A percentile compares a stretch with the other conserved stretches of the same genome.
These are phyloP conservation scores for Calendula officinalis DNA, from an alignment of 129 eudicot genomes.

Conservation along the genomic window DNA sequence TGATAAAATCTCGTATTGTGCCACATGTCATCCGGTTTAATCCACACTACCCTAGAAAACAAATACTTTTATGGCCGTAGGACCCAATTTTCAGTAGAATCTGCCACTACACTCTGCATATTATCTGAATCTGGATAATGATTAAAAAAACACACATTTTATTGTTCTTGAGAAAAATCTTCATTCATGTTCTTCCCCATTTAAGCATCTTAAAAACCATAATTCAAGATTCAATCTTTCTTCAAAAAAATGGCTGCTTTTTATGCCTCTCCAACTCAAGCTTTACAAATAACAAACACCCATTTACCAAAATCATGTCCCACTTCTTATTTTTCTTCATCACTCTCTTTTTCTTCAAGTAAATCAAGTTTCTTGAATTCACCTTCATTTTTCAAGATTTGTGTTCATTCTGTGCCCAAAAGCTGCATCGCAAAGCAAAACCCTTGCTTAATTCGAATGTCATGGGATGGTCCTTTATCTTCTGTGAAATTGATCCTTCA, in stretches of 20 bases:
- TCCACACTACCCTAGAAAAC: conserved; percentile 12
- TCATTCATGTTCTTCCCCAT: conserved; percentile 7
- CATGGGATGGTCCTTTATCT: conserved; percentile 95
- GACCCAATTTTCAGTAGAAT: conserved; percentile 6
- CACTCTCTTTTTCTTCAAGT: conserved; percentile 23
- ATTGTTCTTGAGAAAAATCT: not conserved
- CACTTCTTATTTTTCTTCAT: conserved; percentile 22
- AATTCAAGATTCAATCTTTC: not conserved
- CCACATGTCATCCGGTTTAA: conserved; percentile 5
- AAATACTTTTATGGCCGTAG: conserved; percentile 7
- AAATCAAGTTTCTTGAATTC: conserved; percentile 49
- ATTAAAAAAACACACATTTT: not conserved
- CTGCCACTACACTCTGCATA: conserved; percentile 27
- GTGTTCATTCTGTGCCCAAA: conserved; percentile 16
- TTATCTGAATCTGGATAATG: conserved; percentile 35
- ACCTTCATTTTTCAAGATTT: conserved; percentile 26
- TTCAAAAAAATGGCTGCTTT: conserved; percentile 51
- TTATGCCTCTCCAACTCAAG: conserved; percentile 46
- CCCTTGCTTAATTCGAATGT: conserved; percentile 44
- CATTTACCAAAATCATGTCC: conserved; percentile 24
- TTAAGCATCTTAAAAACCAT: conserved; percentile 28
- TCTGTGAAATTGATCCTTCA: conserved; percentile 82
- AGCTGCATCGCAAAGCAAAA: conserved; percentile 12
- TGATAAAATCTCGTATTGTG: not conserved
- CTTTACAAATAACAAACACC: conserved; percentile 36